A percentile compares a stretch with the other conserved stretches of the same genome.
Conservation (phyloP, 106 monocot genomes). For the Narthecium ossifragum region DNA sequence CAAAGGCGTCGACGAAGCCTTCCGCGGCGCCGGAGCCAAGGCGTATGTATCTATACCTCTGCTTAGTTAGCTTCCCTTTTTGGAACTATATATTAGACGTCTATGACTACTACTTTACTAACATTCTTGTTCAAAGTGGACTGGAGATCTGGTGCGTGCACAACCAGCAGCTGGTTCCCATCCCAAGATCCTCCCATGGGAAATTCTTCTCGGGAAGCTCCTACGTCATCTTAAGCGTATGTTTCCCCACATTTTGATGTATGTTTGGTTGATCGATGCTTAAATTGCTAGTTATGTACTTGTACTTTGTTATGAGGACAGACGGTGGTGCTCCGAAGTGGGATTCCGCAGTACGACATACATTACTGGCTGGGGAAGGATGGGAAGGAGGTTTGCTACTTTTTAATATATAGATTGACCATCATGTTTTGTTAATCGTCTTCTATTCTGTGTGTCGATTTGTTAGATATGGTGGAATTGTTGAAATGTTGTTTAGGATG, state of each 20-base stretch:
- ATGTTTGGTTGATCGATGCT: background rate
- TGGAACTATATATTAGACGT: no score
- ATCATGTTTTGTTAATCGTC: background rate
- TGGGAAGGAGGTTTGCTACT: constrained; percentile 34
- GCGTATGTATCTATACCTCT: no score
- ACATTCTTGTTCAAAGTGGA: no score
- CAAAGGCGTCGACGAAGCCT: no score
- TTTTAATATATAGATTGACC: no score
- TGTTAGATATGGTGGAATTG: background rate
- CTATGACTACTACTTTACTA: no score
- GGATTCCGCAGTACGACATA: constrained; percentile 39
- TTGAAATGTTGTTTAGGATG: constrained; percentile 27
- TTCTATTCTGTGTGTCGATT: background rate
- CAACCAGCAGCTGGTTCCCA: constrained; percentile 70
- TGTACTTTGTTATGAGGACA: constrained; percentile 4
- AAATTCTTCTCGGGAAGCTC: constrained; percentile 92
- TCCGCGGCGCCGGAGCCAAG: no score
- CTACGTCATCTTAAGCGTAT: constrained; percentile 85
- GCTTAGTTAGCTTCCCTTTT: no score
- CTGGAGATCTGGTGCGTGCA: constrained; percentile 93
- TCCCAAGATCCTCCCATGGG: constrained; percentile 69
- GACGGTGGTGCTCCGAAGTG: constrained; percentile 40
- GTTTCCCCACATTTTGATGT: background rate
- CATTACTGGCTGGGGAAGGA: constrained; percentile 62
- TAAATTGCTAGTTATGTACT: background rate